Percentiles rank a stretch among this genome's conserved stretches.
These are phyloP conservation scores for Fusarium succisae DNA, from an alignment of 2,329 filamentous ascomycete species.

Conservation along the genomic window DNA sequence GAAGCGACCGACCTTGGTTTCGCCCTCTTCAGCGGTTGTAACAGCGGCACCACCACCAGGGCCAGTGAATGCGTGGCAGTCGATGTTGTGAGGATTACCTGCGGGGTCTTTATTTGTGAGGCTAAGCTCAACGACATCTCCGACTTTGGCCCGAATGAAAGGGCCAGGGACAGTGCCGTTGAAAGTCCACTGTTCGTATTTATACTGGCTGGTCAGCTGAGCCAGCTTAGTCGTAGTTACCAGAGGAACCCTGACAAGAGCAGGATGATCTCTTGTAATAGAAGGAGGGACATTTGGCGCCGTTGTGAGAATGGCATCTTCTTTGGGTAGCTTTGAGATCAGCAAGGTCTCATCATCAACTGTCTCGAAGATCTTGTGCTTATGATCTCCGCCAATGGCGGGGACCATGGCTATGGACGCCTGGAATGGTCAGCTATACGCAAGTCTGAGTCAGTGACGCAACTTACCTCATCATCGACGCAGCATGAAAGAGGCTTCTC, in stretches of 20 bases:
- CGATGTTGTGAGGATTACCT: slow-evolving; percentile 16
- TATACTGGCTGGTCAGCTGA: slow-evolving; percentile 21
- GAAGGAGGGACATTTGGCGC: background rate
- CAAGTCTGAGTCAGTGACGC: no score
- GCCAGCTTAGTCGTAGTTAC: slow-evolving; percentile 12
- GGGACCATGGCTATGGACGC: background rate
- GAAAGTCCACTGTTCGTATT: slow-evolving; percentile 27
- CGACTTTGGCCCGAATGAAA: slow-evolving; percentile 17
- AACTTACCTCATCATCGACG: background rate
- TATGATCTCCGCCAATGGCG: background rate
- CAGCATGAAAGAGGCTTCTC: background rate
- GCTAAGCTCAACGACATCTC: slow-evolving; percentile 15
- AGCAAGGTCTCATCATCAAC: background rate
- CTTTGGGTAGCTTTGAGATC: background rate
- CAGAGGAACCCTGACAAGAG: background rate
- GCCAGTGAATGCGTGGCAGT: slow-evolving; percentile 21
- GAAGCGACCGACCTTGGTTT: slow-evolving; percentile 20
- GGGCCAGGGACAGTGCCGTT: slow-evolving; percentile 24
- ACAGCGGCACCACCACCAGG: slow-evolving; percentile 24
- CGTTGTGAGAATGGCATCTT: background rate
- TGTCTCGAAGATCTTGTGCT: background rate
- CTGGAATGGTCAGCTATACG: background rate
- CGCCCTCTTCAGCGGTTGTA: slow-evolving; percentile 20
- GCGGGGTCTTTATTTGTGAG: slow-evolving; percentile 8
- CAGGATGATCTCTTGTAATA: background rate